Evolutionary conservation across 2,329 filamentous ascomycete species (phyloP), one percentile per base, ranked within the genome.

Genomic region (Tolypocladium endophyticum): DNA sequence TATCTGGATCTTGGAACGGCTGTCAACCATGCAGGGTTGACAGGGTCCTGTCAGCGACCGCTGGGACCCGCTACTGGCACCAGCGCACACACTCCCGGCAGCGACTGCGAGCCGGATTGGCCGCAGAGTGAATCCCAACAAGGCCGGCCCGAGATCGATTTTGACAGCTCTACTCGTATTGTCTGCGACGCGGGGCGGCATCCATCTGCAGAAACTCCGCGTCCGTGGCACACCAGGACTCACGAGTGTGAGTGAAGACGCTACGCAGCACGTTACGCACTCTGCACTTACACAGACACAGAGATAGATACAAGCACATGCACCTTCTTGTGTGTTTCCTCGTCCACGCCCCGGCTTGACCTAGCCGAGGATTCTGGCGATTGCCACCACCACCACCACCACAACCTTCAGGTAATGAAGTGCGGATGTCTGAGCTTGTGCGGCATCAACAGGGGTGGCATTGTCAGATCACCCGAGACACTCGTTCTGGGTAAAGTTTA

Each of bases 21-120:
- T 63, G 62, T 63, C 62, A 63, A 60, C 18, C 41, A 63, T 63
- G 59, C 59, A 64, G 47, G 57, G 36, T 59, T 61, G 62, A 58
- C 62, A 62, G 58, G 57, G 57, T 56, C 57, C 41, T 55, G 57
- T 59, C 54, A 35, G 55, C 35, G 43, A 30, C 25, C 28, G 30
- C 25, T 28, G 55, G 38, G 39, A 38, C 36, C 55, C 11, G 20
- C 35, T 14, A 54, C 50, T 54, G 50, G 30, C 50, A 35, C 50
- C 50, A 54, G 50, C 50, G 30, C 50, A 54, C 50, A 33, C 50
- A n/a, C 50, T 35, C 50, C 28, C 47, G 47, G 30, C 50, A 11
- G 30, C 50, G 50, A 54, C 50, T 36, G 30, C 30, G 30, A 54
- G 50, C 39, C 56, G 56, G 39, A 25, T 47, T 57, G 43, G 56